Base-by-base conservation (phyloP, 2,329 filamentous ascomycete species). In the Paraconiothyrium brasiliense region DNA sequence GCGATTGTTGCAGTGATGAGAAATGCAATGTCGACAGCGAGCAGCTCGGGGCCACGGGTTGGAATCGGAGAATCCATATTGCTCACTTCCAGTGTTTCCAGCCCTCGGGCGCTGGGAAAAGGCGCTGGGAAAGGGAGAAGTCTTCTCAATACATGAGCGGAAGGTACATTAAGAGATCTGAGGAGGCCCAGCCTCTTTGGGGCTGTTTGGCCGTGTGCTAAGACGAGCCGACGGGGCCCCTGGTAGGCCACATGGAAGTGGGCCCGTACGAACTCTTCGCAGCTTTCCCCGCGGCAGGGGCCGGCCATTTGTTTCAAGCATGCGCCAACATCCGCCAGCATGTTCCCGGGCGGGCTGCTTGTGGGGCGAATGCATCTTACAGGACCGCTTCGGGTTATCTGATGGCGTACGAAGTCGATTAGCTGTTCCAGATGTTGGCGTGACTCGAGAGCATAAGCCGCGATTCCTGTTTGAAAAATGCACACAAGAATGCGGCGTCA, bases 21-120 rank as follows among this genome's bases (percentile, higher is more conserved):
- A 44, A 78, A 77, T 9, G 67, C 63, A 46, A 74, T 65, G 54
- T 76, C 69, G 47, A 76, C 70, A 43, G 60, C 72, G 24, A 72
- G 56, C 46, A 77, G 73, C 64, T 74, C 69, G 5, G 74, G 71
- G n/a, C 73, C 75, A 58, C 75, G 67, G 50, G 75, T 74, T n/a
- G 71, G 69, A 37, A 74, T 66, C 27, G 47, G 8, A 37, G 61
- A 41, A 34, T 66, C 67, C 74, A 76, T 76, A 22, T 41, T 67
- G 62, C 37, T 58, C 24, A 44, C 39, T 55, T 32, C 52, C 24
- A 46, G 39, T 14, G 24, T 4, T 22, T 46, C 52, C 52, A 46
- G 24, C 39, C 41, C 41, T 24, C 39, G 35, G 41, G n/a, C 52
- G 52, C 39, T 34, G 39, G 39, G 41, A 34, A 35, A 46, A 20